Percentiles rank a stretch among this genome's conserved stretches.
These are phyloP conservation scores for Paxillus rubicundulus DNA, from an alignment of 768 basidiomycete species.

Conservation along the genomic window DNA sequence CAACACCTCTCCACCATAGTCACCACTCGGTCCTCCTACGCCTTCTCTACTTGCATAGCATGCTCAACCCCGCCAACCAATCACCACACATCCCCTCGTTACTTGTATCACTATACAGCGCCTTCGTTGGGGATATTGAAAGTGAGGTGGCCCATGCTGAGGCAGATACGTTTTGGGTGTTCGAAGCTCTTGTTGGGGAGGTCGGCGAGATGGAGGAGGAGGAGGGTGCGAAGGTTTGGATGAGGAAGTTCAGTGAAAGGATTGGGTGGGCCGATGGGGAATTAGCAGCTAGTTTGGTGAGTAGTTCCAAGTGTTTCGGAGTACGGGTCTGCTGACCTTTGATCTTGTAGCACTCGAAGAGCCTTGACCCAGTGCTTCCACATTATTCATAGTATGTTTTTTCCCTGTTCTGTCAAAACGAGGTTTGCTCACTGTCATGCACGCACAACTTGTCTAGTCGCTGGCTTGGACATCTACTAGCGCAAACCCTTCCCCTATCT, in stretches of 20 bases:
- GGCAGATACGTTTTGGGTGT: slow-evolving; percentile 82
- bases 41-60: slow-evolving; percentile 66
- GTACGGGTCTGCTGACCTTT: background rate
- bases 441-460: slow-evolving; percentile 42
- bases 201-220: slow-evolving; percentile 73
- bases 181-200: slow-evolving; percentile 71
- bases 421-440: background rate
- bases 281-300: slow-evolving; percentile 57
- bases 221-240: slow-evolving; percentile 60
- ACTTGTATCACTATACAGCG: slow-evolving; percentile 66
- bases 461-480: slow-evolving; percentile 70
- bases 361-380: slow-evolving; percentile 67
- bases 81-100: slow-evolving; percentile 69
- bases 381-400: slow-evolving; percentile 75
- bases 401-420: background rate
- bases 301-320: background rate
- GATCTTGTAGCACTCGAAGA: slow-evolving; percentile 50
- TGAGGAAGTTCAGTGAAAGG: slow-evolving; percentile 57
- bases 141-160: slow-evolving; percentile 66
- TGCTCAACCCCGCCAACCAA: slow-evolving; percentile 68
- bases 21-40: slow-evolving; percentile 67
- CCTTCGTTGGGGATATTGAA: slow-evolving; percentile 59
- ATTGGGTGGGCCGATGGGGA: slow-evolving; percentile 64
- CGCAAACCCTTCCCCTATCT: slow-evolving; percentile 67
- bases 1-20: slow-evolving; percentile 50